Conservation (phyloP, 2,329 filamentous ascomycete genomes). For the Botrytis pseudocinerea region DNA sequence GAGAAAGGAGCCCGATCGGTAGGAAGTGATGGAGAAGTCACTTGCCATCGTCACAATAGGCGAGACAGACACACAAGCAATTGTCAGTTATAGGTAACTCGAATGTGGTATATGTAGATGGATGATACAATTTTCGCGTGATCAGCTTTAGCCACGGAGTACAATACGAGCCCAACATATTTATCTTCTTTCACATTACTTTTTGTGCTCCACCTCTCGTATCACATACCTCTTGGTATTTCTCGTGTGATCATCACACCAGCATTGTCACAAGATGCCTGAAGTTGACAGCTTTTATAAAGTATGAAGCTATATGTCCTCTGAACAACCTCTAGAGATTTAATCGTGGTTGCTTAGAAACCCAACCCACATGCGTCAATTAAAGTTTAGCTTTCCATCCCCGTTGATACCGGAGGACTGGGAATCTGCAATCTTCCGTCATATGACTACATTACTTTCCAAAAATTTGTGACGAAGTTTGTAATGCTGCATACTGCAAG, state of each 20-base stretch:
- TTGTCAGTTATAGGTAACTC: not conserved
- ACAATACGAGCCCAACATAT: not conserved
- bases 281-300: not conserved
- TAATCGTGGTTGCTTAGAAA: not conserved
- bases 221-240: not conserved
- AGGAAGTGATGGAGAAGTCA: not conserved
- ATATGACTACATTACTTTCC: not conserved
- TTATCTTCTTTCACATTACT: not conserved
- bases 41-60: not conserved
- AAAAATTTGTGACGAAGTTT: not conserved
- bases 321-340: not conserved
- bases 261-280: not conserved
- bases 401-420: too few species aligned
- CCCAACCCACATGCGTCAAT: not conserved
- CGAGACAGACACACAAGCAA: not conserved
- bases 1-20: not conserved
- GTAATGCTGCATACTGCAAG: not conserved
- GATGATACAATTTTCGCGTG: not conserved
- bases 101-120: not conserved
- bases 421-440: not conserved
- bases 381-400: not conserved
- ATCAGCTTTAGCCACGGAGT: not conserved
- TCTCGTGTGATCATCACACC: not conserved
- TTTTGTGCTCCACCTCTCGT: not conserved
- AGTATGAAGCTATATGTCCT: not conserved